Evolutionary conservation across 1,284 basidiomycete species (phyloP), one percentile per base, ranked within the genome.

Genomic region (Naganishia cerealis): DNA sequence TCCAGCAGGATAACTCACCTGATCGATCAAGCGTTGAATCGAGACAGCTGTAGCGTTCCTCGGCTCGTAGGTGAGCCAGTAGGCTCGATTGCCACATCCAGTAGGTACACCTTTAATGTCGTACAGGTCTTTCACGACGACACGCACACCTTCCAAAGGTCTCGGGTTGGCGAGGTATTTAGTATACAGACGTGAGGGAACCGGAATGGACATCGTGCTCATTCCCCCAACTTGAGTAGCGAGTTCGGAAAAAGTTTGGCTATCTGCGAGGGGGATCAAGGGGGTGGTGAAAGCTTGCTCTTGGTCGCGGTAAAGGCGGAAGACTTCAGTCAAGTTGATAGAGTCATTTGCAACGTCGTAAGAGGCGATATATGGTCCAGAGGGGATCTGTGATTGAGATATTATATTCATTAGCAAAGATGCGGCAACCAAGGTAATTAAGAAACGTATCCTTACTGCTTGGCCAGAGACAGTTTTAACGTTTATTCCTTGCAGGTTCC

Each of bases 11-110:
- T 68, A 24, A 67, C 68, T 12, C 54, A 67, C 68, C 65, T 83
- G 80, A 62, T 81, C 79, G 54, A 85, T 74, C 10, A 86, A 80
- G 15, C 79, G 79, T 71, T 83, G 79, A 33, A 86, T 75, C 0
- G 84, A 69, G 5, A 68, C 61, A 50, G 73, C 67, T 15, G 70
- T 73, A 26, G 52, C 68, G 0, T 72, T 52, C 26, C 69, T 69
- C 26, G 61, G 66, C 10, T 70, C 71, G 56, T 74, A 74, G 43
- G 72, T 71, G 54, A 70, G 67, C 43, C 67, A 73, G 70, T 74
- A 76, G 0, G 73, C 73, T 15, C 73, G 66, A 67, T 70, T 75
- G 1, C 75, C 74, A 36, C 72, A 71, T 9, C 71, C 72, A 29
- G 74, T 76, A 38, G 71, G 70, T 46, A 72, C 59, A 9, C 73